Evolutionary conservation across 2,329 filamentous ascomycete genomes (phyloP).

Genomic region (Xenoacremonium recifei): DNA sequence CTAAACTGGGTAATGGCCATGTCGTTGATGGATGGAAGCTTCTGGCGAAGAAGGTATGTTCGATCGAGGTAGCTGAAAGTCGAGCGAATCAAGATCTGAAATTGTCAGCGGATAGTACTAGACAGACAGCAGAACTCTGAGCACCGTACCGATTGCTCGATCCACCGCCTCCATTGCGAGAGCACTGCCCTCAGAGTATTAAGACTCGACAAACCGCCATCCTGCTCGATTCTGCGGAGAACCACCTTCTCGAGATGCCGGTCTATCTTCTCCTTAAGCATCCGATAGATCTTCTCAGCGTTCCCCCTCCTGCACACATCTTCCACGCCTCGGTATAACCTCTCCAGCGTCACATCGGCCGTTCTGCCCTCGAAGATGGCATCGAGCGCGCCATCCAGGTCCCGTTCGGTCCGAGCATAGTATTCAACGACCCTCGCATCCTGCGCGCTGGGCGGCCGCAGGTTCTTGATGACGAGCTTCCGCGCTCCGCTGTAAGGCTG

Average conservation of each 20-base stretch:
- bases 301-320: constrained; percentile 81
- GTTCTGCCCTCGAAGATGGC: constrained; percentile 68
- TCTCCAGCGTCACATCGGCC: constrained; percentile 75
- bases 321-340: constrained; percentile 87
- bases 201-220: constrained; percentile 54
- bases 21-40: constrained; percentile 72
- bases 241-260: constrained; percentile 64
- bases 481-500: constrained; percentile 75
- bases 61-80: constrained; percentile 95
- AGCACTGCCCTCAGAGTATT: constrained; percentile 59
- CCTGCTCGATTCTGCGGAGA: constrained; percentile 50
- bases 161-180: constrained; percentile 74
- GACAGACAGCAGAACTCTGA: not conserved
- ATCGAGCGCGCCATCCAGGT: constrained; percentile 71
- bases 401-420: constrained; percentile 71
- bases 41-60: constrained; percentile 76
- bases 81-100: constrained; percentile 72
- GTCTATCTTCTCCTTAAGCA: constrained; percentile 65
- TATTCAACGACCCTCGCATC: constrained; percentile 69
- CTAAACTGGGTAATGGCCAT: constrained; percentile 77
- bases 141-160: constrained; percentile 62
- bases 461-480: constrained; percentile 91
- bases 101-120: constrained; percentile 2
- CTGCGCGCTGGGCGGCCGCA: constrained; percentile 60
- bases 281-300: constrained; percentile 64